Percentiles rank a stretch among this genome's conserved stretches.
Evolutionary conservation across 2,329 filamentous ascomycete genomes (phyloP).

Genomic region (Raffaelea deltoideospora): DNA sequence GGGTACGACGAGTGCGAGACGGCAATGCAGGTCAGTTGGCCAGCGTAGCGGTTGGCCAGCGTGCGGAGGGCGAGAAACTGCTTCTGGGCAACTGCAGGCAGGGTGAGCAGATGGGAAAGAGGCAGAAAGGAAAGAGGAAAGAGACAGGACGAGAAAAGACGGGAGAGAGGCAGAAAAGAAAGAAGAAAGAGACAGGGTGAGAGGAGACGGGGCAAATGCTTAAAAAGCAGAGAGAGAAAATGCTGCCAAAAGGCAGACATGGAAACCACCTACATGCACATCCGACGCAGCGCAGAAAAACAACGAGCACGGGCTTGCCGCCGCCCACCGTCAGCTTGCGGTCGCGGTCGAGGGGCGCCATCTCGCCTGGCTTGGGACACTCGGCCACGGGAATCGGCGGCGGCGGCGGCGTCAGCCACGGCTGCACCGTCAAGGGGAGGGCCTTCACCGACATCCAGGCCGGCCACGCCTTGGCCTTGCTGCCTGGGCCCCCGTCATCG

Average conservation of each 20-base stretch:
- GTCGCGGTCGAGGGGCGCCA: constrained; percentile 31
- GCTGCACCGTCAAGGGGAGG: constrained; percentile 35
- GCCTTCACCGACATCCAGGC: constrained; percentile 34
- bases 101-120: background rate
- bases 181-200: background rate
- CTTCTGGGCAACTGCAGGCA: constrained; percentile 33
- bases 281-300: constrained; percentile 39
- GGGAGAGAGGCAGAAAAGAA: constrained; percentile 1
- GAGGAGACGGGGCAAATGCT: too few species aligned
- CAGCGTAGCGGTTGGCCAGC: constrained; percentile 34
- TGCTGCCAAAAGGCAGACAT: background rate
- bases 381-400: constrained; percentile 30
- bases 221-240: constrained; percentile 1
- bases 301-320: constrained; percentile 29
- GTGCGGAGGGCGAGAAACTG: constrained; percentile 40
- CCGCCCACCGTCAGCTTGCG: constrained; percentile 25
- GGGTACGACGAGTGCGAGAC: constrained; percentile 42
- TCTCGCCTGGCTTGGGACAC: constrained; percentile 31
- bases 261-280: constrained; percentile 32
- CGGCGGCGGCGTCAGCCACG: constrained; percentile 36
- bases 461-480: constrained; percentile 16
- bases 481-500: constrained; percentile 14
- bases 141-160: background rate
- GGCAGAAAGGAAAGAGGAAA: background rate
- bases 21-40: constrained; percentile 37